A percentile compares a stretch with the other conserved stretches of the same genome.
Conservation (phyloP, 2,329 filamentous ascomycete genomes). For the Acephala macrosclerotiorum region DNA sequence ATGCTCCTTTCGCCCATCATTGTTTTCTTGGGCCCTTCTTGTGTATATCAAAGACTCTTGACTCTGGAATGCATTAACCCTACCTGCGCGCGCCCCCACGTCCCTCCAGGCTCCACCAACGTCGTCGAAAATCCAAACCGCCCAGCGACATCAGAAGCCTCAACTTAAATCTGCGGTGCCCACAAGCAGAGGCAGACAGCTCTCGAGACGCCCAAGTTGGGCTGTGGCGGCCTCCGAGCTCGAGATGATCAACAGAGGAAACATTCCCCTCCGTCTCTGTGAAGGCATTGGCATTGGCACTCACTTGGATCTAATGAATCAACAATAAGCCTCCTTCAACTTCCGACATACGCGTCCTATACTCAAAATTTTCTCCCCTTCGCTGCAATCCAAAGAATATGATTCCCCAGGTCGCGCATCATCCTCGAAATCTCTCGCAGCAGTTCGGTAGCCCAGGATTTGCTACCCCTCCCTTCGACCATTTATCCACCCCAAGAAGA, state of each 20-base stretch:
- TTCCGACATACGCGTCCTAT: conserved; percentile 29
- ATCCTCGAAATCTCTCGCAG: conserved; percentile 45
- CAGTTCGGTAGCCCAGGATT: conserved; percentile 38
- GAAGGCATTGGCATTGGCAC: conserved; percentile 46
- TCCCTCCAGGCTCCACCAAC: not conserved
- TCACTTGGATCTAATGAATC: conserved; percentile 38
- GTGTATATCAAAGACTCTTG: not conserved
- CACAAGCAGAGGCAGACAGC: conserved; percentile 16
- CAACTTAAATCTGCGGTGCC: conserved; percentile 12
- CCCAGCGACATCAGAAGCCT: conserved; percentile 10
- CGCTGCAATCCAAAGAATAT: conserved; percentile 46
- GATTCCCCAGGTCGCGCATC: conserved; percentile 55
- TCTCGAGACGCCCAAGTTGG: conserved; percentile 33
- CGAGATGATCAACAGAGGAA: conserved; percentile 44
- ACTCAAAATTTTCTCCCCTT: conserved; percentile 25
- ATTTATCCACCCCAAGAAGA: conserved; percentile 31
- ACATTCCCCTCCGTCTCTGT: conserved; percentile 41
- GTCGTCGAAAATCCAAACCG: conserved; percentile 9
- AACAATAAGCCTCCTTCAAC: conserved; percentile 30
- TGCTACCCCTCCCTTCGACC: conserved; percentile 39
- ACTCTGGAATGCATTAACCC: not conserved
- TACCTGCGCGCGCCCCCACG: not conserved
- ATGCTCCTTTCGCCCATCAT: not conserved
- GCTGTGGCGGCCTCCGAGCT: conserved; percentile 37
- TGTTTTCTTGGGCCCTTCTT: not conserved